Base-by-base conservation (phyloP, 1,139 yeast genomes). In the Scheffersomyces illinoinensis region DNA sequence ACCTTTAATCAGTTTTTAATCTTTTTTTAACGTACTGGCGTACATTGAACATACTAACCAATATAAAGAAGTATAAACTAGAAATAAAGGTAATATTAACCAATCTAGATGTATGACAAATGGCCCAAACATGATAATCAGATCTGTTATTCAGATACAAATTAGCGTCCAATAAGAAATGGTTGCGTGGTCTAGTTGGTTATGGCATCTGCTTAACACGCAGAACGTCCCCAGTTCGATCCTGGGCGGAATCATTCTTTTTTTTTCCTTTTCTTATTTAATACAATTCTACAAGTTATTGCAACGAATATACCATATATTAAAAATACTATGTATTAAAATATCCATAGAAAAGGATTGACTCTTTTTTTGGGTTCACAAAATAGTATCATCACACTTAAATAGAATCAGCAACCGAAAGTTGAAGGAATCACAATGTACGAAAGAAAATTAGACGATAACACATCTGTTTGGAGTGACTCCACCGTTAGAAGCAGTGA, bases 141-240 rank as follows among this genome's bases (percentile, higher is more conserved):
- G 4, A 21, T 21, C 21, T 21, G 21, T 21, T 21, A 21, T 3
- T 21, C 4, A 21, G 4, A 21, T 3, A 21, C 21, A 21, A 4
- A 21, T 3, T 4, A 21, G 21, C 2, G 4, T 21, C 21, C 21
- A 2, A 21, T 4, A 21, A 21, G 21, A 21, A 67, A 63, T 59
- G 81, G 81, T 76, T 76, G 69, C 74, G 91, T 91, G 96, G 97
- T 91, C 96, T 91, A 91, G 97, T 91, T 79, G 97, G 97, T 91
- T 85, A 91, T 91, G 96, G 96, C 97, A 89, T 89, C 93, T 91
- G 97, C 97, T 90, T 91, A 91, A 91, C 97, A 91, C 97, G 97
- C 97, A 90, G 93, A 90, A 91, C 93, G 97, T 92, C 97, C 97
- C 97, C 97, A 91, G 97, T 91, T 92, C 97, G 97, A 91, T 90